Evolutionary conservation across 768 basidiomycete genomes (phyloP), one percentile per base, ranked within the genome.

Genomic region (Amanita exitialis): DNA sequence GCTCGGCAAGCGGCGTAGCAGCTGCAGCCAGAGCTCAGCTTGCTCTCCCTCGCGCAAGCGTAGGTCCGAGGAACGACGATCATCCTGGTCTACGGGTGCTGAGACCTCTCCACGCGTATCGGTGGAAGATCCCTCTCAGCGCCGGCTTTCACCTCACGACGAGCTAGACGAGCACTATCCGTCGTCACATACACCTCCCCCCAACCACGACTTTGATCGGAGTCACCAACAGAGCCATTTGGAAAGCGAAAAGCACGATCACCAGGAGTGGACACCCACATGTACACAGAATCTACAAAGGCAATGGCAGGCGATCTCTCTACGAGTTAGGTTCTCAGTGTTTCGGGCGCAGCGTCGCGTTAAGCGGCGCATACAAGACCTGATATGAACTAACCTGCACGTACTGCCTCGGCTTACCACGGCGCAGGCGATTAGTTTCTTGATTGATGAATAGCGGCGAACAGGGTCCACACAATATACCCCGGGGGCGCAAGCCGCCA

Each of bases 281-380:
- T 83, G 82, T 64, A 64, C 68, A 7, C 69, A 81, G 60, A 66
- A 64, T 43, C 62, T 84, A 38, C 67, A 69, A 51, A 68, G 77
- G 7, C 77, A 81, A 52, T 83, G 83, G 82, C 78, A 81, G 57
- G 79, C 80, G 7, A 54, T 83, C 25, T 62, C 70, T 0, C 71
- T 84, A 18, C 65, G 78, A 52, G 56, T 83, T 27, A 70, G 79
- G 38, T 82, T 84, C 57, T 66, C 70, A 51, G 64, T 83, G 38
- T 84, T 83, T 62, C 67, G 80, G 47, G 67, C 70, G 12, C 64
- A 68, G 62, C 58, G 67, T 46, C 57, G 63, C 51, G 55, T 71
- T 15, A 65, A 59, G 63, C 58, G 56, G 37, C 52, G 65, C 20
- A 59, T 69, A 34, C 60, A 63, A 43, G 61, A 61, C n/a, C 43